Conservation (phyloP, 2,329 filamentous ascomycete species). For the Penicillium sp. region DNA sequence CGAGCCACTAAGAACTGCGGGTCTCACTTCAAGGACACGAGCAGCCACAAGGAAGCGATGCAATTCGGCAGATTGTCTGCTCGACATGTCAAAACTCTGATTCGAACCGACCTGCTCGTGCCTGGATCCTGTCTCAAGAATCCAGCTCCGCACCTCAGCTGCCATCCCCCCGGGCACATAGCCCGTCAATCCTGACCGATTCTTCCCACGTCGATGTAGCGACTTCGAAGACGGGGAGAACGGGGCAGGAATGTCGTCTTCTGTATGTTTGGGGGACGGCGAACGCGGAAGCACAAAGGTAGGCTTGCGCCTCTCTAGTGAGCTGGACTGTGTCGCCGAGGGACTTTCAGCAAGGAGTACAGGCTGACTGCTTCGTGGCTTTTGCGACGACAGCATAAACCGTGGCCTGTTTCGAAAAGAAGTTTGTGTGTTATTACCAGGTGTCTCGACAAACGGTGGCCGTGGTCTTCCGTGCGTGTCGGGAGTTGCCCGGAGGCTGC, state of each 20-base stretch:
- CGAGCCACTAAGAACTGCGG: slow-evolving; percentile 18
- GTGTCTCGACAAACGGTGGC: slow-evolving; percentile 8
- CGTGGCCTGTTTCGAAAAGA: slow-evolving; percentile 25
- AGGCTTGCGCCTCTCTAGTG: slow-evolving; percentile 26
- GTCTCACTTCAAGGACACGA: slow-evolving; percentile 14
- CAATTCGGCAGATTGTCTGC: neutral
- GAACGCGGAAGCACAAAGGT: slow-evolving; percentile 35
- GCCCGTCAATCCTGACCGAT: slow-evolving; percentile 14
- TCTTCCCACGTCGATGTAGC: slow-evolving; percentile 26
- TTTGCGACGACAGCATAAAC: slow-evolving; percentile 24
- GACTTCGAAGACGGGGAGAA: slow-evolving; percentile 34
- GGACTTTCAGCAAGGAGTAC: slow-evolving; percentile 11
- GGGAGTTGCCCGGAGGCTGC: slow-evolving; percentile 6
- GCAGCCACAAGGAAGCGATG: slow-evolving; percentile 17
- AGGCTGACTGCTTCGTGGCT: slow-evolving; percentile 16
- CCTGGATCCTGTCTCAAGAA: slow-evolving; percentile 34
- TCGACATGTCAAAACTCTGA: neutral
- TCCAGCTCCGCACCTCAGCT: slow-evolving; percentile 37
- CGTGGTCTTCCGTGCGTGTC: slow-evolving; percentile 4
- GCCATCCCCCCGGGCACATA: slow-evolving; percentile 38
- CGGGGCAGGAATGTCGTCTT: slow-evolving; percentile 24
- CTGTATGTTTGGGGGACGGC: slow-evolving; percentile 24
- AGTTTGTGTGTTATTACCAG: slow-evolving; percentile 15
- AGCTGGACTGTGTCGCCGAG: slow-evolving; percentile 9
- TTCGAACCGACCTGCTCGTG: slow-evolving; percentile 15